Conservation (phyloP, 2,329 filamentous ascomycete genomes). For the Didymella arachidicola region DNA sequence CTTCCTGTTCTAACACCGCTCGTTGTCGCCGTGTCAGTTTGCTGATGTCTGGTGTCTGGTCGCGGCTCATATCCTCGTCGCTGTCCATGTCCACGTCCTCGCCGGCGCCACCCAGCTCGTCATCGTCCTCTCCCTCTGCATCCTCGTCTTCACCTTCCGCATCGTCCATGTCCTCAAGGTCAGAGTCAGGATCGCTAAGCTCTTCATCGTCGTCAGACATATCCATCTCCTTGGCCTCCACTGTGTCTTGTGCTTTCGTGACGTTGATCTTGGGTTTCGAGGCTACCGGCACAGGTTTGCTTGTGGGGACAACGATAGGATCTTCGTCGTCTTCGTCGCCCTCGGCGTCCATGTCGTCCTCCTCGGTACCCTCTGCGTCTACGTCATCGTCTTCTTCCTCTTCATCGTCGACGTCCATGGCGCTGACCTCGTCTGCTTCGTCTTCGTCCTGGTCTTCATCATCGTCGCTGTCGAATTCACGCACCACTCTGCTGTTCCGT, state of each 20-base stretch:
- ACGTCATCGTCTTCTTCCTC: conserved; percentile 51
- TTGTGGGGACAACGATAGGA: conserved; percentile 43
- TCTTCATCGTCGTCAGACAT: conserved; percentile 59
- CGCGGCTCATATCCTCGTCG: conserved; percentile 63
- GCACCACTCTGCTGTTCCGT: conserved; percentile 50
- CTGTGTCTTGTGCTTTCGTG: conserved; percentile 49
- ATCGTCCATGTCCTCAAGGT: conserved; percentile 55
- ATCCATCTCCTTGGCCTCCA: conserved; percentile 61
- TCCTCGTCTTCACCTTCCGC: conserved; percentile 57
- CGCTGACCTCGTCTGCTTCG: conserved; percentile 51
- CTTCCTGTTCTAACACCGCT: conserved; percentile 63
- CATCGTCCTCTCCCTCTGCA: conserved; percentile 54
- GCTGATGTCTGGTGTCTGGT: conserved; percentile 68
- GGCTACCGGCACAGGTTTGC: conserved; percentile 35
- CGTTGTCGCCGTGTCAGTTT: conserved; percentile 75
- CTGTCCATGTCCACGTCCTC: conserved; percentile 56
- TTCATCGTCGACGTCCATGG: conserved; percentile 53
- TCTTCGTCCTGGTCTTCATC: conserved; percentile 53
- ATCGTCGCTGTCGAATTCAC: conserved; percentile 53
- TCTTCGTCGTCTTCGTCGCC: conserved; percentile 51
- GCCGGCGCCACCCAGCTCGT: conserved; percentile 47
- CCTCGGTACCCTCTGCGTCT: conserved; percentile 42
- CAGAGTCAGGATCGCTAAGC: conserved; percentile 51
- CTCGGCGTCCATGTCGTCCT: conserved; percentile 48
- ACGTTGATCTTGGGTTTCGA: conserved; percentile 48